Base-by-base conservation (phyloP, 352 stramenopile species). In the Globisporangium takayamanum region DNA sequence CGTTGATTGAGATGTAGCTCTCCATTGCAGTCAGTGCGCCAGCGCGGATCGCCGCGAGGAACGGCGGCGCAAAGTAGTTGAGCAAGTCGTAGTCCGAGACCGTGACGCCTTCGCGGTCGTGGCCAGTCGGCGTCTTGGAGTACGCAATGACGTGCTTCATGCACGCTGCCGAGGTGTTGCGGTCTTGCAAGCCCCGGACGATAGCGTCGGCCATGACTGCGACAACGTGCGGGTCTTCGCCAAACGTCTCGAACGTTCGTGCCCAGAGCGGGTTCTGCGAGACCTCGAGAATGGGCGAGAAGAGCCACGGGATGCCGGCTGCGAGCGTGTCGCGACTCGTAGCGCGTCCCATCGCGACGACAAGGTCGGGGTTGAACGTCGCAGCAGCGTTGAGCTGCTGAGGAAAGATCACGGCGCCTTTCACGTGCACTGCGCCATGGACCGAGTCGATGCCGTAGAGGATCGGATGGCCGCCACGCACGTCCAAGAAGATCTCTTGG, bases 221-320 rank as follows among this genome's bases (percentile, higher is more conserved):
- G 1, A 88, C 88, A 7, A 97, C 30, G 36, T 89, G 61, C 7
- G 89, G 87, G 57, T 98, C 90, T 80, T 98, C 89, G 5, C 94
- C 91, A 72, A 98, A 98, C 12, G 92, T 98, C 68, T 98, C 94
- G 58, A 86, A 98, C 5, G 94, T 91, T 16, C 93, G 72, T 3
- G 83, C 66, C 92, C 92, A 98, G 14, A 92, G 70, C 0, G 89
- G 82, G 59, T 97, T 92, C 51, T 88, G 81, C 0, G 83, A 83
- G 53, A 98, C 72, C 56, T 94, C 84, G 15, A 91, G 72, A 20
- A 97, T 89, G 0, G 93, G 93, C 7, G 70, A 76, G 74, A 97
- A 98, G 1, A 98, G 50, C 91, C 88, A 98, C 2, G 78, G 78
- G 47, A 97, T 93, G 1, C 89, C 92, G 0, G 84, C 89, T 1